A percentile compares a stretch with the other conserved stretches of the same genome.
Evolutionary conservation across 305 asterid species (phyloP).

Genomic region (Fraxinus floribunda): DNA sequence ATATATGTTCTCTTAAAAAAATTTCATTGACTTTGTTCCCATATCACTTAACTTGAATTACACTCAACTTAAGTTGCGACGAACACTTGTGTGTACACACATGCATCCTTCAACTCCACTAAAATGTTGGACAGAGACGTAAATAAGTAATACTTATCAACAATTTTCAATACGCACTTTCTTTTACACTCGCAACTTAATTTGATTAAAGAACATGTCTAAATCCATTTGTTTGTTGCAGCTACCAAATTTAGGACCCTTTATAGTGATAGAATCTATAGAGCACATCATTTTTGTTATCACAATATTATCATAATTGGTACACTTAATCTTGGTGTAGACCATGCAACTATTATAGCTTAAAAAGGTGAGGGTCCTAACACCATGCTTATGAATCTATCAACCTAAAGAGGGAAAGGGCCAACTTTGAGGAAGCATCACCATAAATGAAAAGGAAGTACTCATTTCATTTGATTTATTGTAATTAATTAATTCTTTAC

Average conservation of each 20-base stretch:
- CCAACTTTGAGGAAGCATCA: slow-evolving; percentile 34
- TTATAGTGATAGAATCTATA: slow-evolving; percentile 18
- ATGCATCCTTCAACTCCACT: not conserved
- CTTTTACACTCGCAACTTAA: not conserved
- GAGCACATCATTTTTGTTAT: slow-evolving; percentile 36
- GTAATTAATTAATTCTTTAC: not conserved
- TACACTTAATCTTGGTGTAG: slow-evolving; percentile 41
- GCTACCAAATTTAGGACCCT: slow-evolving; percentile 44
- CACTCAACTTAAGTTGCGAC: not conserved
- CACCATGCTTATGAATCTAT: slow-evolving; percentile 4
- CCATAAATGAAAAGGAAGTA: slow-evolving; percentile 8
- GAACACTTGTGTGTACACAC: not conserved
- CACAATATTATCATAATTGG: slow-evolving; percentile 36
- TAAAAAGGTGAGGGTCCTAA: slow-evolving; percentile 30
- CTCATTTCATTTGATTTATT: not conserved
- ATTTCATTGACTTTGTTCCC: not conserved
- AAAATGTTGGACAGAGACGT: too few species aligned
- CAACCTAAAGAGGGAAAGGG: slow-evolving; percentile 16
- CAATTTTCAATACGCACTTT: not conserved
- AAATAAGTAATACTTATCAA: too few species aligned
- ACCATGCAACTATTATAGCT: slow-evolving; percentile 47
- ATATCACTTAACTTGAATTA: not conserved
- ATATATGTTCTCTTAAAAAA: not conserved
- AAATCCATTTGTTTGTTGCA: slow-evolving; percentile 34
- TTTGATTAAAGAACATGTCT: not conserved